Percentiles rank a stretch among this genome's conserved stretches.
These are phyloP conservation scores for Suillus hirtellus DNA, from an alignment of 768 basidiomycete species.

Conservation along the genomic window DNA sequence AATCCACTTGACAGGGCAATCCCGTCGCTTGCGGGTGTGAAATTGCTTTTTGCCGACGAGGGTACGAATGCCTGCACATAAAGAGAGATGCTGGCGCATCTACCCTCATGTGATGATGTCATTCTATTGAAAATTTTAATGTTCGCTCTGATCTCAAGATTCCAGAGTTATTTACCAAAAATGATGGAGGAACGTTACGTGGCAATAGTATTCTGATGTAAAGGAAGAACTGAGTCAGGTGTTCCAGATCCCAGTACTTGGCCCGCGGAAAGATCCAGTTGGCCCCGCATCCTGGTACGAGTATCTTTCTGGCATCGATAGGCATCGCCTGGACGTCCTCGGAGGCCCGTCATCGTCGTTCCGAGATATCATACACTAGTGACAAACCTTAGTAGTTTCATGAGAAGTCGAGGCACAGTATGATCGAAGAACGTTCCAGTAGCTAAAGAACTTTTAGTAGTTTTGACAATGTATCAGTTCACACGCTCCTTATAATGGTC, in stretches of 20 bases:
- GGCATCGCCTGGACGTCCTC: background rate
- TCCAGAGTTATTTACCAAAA: background rate
- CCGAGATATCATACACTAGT: background rate
- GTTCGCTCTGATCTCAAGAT: background rate
- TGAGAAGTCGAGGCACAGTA: background rate
- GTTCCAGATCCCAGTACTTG: background rate
- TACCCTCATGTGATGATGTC: background rate
- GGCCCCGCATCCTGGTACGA: background rate
- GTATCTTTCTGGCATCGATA: background rate
- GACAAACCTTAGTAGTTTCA: background rate
- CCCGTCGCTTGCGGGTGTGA: background rate
- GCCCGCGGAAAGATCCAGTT: background rate
- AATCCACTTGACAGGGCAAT: background rate
- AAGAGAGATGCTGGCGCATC: background rate
- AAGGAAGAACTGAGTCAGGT: background rate
- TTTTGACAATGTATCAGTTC: background rate
- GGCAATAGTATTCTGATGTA: background rate
- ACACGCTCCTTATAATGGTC: background rate
- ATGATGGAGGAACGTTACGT: background rate
- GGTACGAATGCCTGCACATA: background rate
- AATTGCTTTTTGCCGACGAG: background rate
- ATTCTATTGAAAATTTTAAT: no score
- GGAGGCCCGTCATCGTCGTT: background rate
- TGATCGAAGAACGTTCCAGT: background rate
- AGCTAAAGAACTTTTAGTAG: background rate